Evolutionary conservation across 345 rosid genomes (phyloP), one percentile per base, ranked within the genome.

Genomic region (Citrus australasica): DNA sequence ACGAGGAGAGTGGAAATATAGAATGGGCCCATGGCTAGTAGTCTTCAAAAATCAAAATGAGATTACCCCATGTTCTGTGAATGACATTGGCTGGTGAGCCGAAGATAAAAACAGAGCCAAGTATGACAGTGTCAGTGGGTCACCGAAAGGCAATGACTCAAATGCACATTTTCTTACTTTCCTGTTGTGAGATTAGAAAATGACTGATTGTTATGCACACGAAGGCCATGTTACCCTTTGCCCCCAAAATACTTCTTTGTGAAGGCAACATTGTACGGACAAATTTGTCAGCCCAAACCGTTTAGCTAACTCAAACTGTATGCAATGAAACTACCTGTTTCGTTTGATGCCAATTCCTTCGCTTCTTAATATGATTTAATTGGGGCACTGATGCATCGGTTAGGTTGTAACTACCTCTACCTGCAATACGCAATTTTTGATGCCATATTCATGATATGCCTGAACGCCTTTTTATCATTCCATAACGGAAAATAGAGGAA

Each of bases 171-270:
- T 69, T 78, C 70, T 35, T 22, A 30, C 37, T 58, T 48, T 33
- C 22, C 37, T 14, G 9, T 17, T 9, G 37, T 25, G 9, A 75
- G 59, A 78, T 62, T 42, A 60, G 63, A 71, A 78, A 81, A 59
- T 67, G 68, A 70, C 28, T 10, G 1, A n/a, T 22, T 14, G n/a
- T 2, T 11, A 46, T 13, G 71, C 77, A 79, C 70, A 72, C 35
- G 77, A 70, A 69, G 30, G 42, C 82, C 85, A 83, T 69, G 85
- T 79, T 79, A 63, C 81, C 42, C 79, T 16, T 69, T n/a, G n/a
- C 68, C 76, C 62, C 42, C 69, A 24, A 30, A 63, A 40, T 8
- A 33, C 8, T 53, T n/a, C 22, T 21, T 21, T 62, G n/a, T 53
- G 8, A 73, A 66, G 73, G 19, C 79, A 66, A 55, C 22, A 46